Evolutionary conservation across 257 asterid genomes (phyloP).

Genomic region (Ocimum tenuiflorum): DNA sequence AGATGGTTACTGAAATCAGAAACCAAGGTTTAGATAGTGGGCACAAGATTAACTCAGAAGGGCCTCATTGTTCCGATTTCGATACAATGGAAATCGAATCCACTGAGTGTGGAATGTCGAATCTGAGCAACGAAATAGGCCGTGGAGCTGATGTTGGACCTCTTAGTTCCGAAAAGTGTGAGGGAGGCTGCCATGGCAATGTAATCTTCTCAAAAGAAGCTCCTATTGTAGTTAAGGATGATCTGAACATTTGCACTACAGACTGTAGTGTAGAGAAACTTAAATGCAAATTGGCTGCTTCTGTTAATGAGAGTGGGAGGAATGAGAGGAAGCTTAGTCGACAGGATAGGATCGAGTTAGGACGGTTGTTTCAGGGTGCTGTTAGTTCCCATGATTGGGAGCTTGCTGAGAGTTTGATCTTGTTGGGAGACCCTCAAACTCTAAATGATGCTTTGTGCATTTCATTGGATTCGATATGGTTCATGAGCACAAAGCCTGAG

Average conservation of each 20-base stretch:
- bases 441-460: conserved; percentile 85
- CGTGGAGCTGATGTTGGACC: no score
- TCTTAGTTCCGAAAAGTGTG: no score
- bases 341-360: conserved; percentile 81
- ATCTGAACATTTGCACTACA: conserved; percentile 39
- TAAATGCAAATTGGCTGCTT: conserved; percentile 54
- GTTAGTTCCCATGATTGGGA: no score
- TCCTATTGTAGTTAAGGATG: no score
- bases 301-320: conserved; percentile 54
- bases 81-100: no score
- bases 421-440: conserved; percentile 87
- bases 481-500: conserved; percentile 66
- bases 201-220: conserved; percentile 64
- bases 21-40: no score
- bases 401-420: conserved; percentile 76
- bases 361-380: conserved; percentile 86
- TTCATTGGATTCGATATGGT: conserved; percentile 91
- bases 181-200: conserved; percentile 57
- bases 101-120: no score
- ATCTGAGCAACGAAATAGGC: no score
- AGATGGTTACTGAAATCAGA: no score
- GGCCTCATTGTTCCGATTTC: no score
- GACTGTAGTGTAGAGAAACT: conserved; percentile 78
- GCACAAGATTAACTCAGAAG: no score
- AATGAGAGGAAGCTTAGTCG: conserved; percentile 75